Evolutionary conservation across 1,139 yeast genomes (phyloP), one percentile per base, ranked within the genome.

Genomic region (Schwanniomyces etchellsii): DNA sequence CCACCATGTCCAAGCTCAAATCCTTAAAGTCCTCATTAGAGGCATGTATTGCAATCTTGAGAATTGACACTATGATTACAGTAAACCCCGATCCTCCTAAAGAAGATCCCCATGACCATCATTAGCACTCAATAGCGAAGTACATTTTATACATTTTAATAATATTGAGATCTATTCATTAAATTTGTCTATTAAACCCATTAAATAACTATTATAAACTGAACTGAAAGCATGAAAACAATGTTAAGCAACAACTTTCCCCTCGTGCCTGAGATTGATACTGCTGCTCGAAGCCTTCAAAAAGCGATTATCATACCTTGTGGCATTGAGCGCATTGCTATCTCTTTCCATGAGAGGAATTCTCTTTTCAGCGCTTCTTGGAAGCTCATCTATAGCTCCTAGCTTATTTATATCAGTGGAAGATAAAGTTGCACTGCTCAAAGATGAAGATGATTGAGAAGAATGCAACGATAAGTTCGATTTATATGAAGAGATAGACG

Each of bases 41-140:
- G 64, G 99, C 99, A 3, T 91, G 98, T 62, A 81, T 93, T 57
- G 95, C 98, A 25, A 91, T 93, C 43, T 73, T 93, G 48, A 81
- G 99, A 70, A 93, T 93, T 51, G 99, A 93, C 59, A 93, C 98
- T 34, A 88, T 91, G 95, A 91, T 93, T 52, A 84, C 88, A 33
- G 96, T 93, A 37, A 93, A 89, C 46, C 98, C 98, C 18, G 98
- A 91, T 51, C 94, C 88, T 40, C 85, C 85, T 41, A 77, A 77
- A 66, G 95, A 89, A 61, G 93, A 83, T 48, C 95, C 93, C 31
- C 91, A 81, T 51, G 84, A 57, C 35, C 89, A 81, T 57, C 68
- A 55, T 39, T 28, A 20, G 27, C 23, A 14, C 9, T 18, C 7
- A n/a, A 18, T 18, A 18, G 21, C 7, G 21, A 18, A n/a, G n/a